Evolutionary conservation across 208 protist species (phyloP), one percentile per base, ranked within the genome.

Genomic region (Trypanosoma mega): DNA sequence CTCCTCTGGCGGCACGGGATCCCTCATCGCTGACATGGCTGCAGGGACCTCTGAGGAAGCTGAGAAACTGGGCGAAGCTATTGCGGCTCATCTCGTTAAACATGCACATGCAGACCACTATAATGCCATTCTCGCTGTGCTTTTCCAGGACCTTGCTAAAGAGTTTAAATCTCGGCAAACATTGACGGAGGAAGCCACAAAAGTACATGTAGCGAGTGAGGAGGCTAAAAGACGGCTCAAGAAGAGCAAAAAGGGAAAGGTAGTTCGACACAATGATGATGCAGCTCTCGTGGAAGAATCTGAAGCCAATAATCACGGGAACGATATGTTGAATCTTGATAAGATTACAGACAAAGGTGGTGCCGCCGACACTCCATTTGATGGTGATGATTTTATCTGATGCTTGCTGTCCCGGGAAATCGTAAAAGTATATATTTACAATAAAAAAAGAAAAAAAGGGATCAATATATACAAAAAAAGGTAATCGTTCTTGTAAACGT

Each of bases 61-160:
- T 21, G 56, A 54, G n/a, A 27, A 12, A 7, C 60, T 88, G 11
- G 86, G 80, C 18, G 69, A 57, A 33, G 68, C 73, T 36, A 82
- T 93, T n/a, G 86, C 82, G 6, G 55, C 74, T 34, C 86, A 70
- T 43, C 57, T 93, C 4, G 27, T 76, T 21, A 67, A 63, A 7
- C 82, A 82, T 49, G 18, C 68, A 9, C 29, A 49, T 24, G 63
- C 60, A 14, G 37, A 55, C 8, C 70, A 84, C 63, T 92, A 78
- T 66, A 76, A 78, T 39, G 57, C 65, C 31, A 68, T 88, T 24
- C 52, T 88, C 29, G 31, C 31, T 24, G 72, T 72, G 29, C 46
- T 92, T 18, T 80, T 87, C 53, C 67, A 82, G 48, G 70, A 70
- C 18, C 34, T 92, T 36, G 68, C 68, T 2, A 57, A 54, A 20